Evolutionary conservation across 768 basidiomycete species (phyloP).

Genomic region (Trametes gibbosa): DNA sequence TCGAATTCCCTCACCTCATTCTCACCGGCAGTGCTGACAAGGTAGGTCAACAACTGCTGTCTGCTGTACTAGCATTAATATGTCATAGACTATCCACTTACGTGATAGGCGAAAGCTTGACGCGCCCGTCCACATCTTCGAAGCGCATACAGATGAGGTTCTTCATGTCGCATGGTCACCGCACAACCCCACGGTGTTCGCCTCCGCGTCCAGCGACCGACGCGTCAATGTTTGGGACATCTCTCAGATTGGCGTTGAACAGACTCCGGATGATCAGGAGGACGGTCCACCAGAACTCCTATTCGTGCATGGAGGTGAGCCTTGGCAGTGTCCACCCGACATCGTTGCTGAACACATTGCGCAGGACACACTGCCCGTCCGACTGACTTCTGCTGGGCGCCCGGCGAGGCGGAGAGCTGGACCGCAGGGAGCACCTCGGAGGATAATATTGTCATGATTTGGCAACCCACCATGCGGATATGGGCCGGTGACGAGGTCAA

Average conservation of each 20-base stretch:
- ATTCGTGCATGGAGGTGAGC: constrained; percentile 90
- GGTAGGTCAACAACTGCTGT: constrained; percentile 40
- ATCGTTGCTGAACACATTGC: background rate
- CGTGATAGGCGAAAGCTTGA: constrained; percentile 82
- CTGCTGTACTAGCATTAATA: background rate
- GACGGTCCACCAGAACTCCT: constrained; percentile 96
- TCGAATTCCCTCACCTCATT: constrained; percentile 58
- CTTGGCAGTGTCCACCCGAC: background rate
- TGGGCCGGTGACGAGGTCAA: constrained; percentile 90
- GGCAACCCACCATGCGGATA: constrained; percentile 94
- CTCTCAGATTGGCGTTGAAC: constrained; percentile 87
- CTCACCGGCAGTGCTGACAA: constrained; percentile 94
- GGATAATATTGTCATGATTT: constrained; percentile 95
- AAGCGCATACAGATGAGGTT: constrained; percentile 92
- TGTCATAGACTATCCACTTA: constrained; percentile 71
- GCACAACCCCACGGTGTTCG: constrained; percentile 87
- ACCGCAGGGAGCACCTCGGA: constrained; percentile 87
- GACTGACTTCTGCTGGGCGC: constrained; percentile 96
- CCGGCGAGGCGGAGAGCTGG: constrained; percentile 78
- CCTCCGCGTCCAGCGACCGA: constrained; percentile 91
- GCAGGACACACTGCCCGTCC: constrained; percentile 87
- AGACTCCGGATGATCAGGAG: constrained; percentile 97
- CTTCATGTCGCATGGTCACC: constrained; percentile 96
- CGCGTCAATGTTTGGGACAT: constrained; percentile 96
- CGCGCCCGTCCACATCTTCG: constrained; percentile 84